phyloP scores from a whole-genome alignment of 108 stramenopile genomes.

The Nitzschia sp. region DNA sequence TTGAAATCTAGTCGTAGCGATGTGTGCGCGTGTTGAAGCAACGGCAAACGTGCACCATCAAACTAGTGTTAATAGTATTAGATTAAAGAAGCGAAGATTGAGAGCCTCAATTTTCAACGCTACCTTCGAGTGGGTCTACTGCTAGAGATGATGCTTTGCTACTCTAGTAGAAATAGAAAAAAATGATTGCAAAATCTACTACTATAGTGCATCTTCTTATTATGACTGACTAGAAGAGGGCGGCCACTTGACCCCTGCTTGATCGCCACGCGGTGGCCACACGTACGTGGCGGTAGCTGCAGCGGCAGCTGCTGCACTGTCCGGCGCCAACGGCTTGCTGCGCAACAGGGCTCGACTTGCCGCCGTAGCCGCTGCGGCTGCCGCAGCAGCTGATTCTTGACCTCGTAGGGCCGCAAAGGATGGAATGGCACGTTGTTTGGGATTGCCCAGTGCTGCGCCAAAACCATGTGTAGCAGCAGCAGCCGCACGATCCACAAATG shows the following conservation, averaged over 20 bases:
- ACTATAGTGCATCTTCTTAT: too few relatives aligned
- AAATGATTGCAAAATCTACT: too few relatives aligned
- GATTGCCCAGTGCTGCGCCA: neutral
- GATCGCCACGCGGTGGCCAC: constrained; percentile 16
- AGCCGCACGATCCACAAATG: neutral
- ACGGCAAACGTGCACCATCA: too few relatives aligned
- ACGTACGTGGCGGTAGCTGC: constrained; percentile 6
- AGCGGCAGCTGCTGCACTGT: neutral
- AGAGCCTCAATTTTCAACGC: too few relatives aligned
- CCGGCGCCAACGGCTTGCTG: neutral
- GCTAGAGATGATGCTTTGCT: too few relatives aligned
- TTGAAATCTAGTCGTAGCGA: too few relatives aligned
- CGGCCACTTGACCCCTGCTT: neutral
- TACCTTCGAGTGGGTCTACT: too few relatives aligned
- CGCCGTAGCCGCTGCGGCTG: neutral
- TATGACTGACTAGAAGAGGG: too few relatives aligned
- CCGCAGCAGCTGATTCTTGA: neutral
- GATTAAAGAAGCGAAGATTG: too few relatives aligned
- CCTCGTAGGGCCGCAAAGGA: constrained; percentile 30
- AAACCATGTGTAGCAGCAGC: constrained; percentile 13
- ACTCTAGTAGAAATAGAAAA: too few relatives aligned
- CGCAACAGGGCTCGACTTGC: neutral
- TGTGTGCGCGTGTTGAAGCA: too few relatives aligned
- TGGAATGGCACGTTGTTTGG: constrained; percentile 25
- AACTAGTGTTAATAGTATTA: too few relatives aligned